These are phyloP conservation scores for Cucumis hystrix DNA, from an alignment of 306 rosid species.

Conservation along the genomic window DNA sequence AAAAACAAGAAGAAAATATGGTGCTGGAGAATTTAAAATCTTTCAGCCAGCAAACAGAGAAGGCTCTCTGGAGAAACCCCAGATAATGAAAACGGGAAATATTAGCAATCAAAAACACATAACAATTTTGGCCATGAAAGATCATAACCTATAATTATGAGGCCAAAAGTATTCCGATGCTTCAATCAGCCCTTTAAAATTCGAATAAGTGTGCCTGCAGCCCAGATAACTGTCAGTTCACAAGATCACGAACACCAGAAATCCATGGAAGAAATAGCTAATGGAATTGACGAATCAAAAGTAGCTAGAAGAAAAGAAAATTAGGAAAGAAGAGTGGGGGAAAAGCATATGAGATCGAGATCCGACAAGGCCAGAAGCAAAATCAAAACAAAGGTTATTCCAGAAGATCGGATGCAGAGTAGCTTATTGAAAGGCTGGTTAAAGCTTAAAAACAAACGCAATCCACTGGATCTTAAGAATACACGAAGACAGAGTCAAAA, in stretches of 20 bases:
- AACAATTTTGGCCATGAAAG: constrained; percentile 24
- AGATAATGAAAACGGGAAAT: neutral
- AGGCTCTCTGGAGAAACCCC: neutral
- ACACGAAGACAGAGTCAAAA: too few relatives aligned
- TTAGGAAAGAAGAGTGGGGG: neutral
- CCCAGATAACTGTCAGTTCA: constrained; percentile 38
- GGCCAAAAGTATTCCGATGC: constrained; percentile 29
- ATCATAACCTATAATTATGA: constrained; percentile 33
- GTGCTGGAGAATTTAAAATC: neutral
- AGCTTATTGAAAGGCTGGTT: neutral
- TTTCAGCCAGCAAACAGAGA: neutral
- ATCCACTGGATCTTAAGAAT: neutral
- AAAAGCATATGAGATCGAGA: neutral
- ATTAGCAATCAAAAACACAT: neutral
- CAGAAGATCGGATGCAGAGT: neutral
- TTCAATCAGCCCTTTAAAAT: constrained; percentile 43
- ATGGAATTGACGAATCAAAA: constrained; percentile 1
- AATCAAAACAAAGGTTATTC: neutral
- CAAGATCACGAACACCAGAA: constrained; percentile 17
- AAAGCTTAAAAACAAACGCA: neutral
- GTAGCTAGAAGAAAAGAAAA: neutral
- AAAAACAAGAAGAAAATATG: neutral
- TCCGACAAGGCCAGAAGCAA: neutral
- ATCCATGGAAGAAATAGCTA: constrained; percentile 11
- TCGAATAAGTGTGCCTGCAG: constrained; percentile 32